These are phyloP conservation scores for Diaporthe sp. DNA, from an alignment of 2,329 filamentous ascomycete genomes.

Conservation along the genomic window DNA sequence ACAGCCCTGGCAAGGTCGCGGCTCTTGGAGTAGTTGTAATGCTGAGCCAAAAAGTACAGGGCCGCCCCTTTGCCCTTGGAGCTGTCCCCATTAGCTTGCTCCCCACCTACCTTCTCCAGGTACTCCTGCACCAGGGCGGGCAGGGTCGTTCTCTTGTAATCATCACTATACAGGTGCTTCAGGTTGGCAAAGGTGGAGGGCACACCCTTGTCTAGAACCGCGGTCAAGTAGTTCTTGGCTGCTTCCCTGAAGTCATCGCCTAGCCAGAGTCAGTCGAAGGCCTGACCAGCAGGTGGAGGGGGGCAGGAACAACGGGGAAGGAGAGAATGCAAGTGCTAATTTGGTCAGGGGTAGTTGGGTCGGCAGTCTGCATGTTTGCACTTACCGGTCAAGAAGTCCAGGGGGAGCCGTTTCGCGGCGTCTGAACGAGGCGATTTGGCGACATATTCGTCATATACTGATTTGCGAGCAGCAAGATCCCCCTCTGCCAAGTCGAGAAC, in stretches of 20 bases:
- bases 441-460: constrained; percentile 83
- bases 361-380: background rate
- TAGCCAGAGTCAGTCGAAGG: constrained; percentile 49
- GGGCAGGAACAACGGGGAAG: background rate
- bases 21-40: constrained; percentile 94
- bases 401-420: constrained; percentile 85
- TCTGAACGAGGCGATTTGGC: constrained; percentile 87
- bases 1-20: constrained; percentile 86
- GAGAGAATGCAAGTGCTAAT: background rate
- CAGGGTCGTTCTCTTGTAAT: constrained; percentile 82
- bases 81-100: constrained; percentile 58
- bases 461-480: constrained; percentile 76
- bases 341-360: too few species aligned
- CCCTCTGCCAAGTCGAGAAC: constrained; percentile 72
- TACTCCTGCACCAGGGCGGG: constrained; percentile 85
- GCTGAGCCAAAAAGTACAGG: constrained; percentile 94
- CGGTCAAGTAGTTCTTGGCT: constrained; percentile 82
- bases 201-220: constrained; percentile 92
- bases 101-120: constrained; percentile 66
- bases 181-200: constrained; percentile 97
- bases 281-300: background rate
- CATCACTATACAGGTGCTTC: constrained; percentile 89
- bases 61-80: constrained; percentile 81
- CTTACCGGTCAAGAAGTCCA: constrained; percentile 87
- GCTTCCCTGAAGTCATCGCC: constrained; percentile 85